Base-by-base conservation (phyloP, 2,329 filamentous ascomycete genomes). In the Aspergillus niger region DNA sequence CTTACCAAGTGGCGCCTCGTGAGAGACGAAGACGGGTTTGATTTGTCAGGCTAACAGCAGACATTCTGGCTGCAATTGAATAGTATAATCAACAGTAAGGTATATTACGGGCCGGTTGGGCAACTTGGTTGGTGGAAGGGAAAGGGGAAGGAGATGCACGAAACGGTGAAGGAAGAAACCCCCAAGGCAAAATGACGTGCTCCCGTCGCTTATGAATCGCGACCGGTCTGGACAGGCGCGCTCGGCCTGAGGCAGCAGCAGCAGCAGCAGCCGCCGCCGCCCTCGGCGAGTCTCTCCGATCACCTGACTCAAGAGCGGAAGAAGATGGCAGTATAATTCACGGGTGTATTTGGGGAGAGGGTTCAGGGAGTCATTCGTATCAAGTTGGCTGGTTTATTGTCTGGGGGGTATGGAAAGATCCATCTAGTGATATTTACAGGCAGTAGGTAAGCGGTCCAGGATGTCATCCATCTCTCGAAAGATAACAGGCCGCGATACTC, bases 141-240 rank as follows among this genome's bases (percentile, higher is more conserved):
- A 36, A 36, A 36, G 32, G 38, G 30, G 17, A 20, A 36, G 26
- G 39, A 17, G 20, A 41, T n/a, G 30, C 50, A 38, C 24, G 26
- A 36, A 36, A 39, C 32, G 51, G 32, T 17, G 22, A 36, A 36
- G 39, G n/a, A 22, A 53, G 13, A 53, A 39, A 13, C 39, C 22
- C 15, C 38, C 15, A 26, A 17, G 11, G 24, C 20, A 17, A 58
- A 75, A 75, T 75, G 71, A 69, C 72, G 72, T 74, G 72, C 65
- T 74, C 61, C 52, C 43, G 26, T 47, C 64, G 72, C 71, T 74
- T 74, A 75, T 66, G 65, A 75, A 75, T 70, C 65, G 56, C 63
- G 61, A 52, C 50, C 53, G 63, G 67, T 69, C 69, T 72, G 65
- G 69, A 70, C 58, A 38, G 17, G 11, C 10, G 38, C 3, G 50